Evolutionary conservation across 164 flowering plant genomes (phyloP).

Genomic region (Nymphaea colorata): DNA sequence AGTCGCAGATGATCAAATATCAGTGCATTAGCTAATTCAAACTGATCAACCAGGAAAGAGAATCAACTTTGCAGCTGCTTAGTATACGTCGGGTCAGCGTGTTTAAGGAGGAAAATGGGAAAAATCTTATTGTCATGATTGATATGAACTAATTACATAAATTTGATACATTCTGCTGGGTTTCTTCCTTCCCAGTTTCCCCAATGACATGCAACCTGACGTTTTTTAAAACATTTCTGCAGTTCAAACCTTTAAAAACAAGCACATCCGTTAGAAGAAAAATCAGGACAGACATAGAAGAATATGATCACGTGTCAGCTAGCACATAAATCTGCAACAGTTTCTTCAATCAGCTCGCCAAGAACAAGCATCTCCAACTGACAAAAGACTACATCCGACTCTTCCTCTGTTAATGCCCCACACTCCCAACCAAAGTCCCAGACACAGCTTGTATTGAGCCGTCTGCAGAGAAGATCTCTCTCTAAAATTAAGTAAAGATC

Average conservation of each 20-base stretch:
- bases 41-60: too few relatives aligned
- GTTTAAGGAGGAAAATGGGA: too few relatives aligned
- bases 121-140: too few relatives aligned
- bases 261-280: background rate
- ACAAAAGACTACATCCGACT: background rate
- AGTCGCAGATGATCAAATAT: too few relatives aligned
- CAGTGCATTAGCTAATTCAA: too few relatives aligned
- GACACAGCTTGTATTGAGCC: background rate
- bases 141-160: too few relatives aligned
- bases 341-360: background rate
- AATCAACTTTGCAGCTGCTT: too few relatives aligned
- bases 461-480: background rate
- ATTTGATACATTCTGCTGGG: background rate
- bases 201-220: background rate
- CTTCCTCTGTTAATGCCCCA: background rate
- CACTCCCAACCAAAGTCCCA: background rate
- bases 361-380: background rate
- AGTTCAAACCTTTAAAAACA: background rate
- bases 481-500: background rate
- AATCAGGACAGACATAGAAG: background rate
- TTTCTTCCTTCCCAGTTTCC: background rate
- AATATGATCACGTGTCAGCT: background rate
- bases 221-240: background rate
- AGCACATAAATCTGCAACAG: background rate
- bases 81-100: too few relatives aligned